Percentiles rank a stretch among this genome's conserved stretches.
These are phyloP conservation scores for Gamsiella multidivaricata DNA, from an alignment of 192 early-diverging fungal species.

Conservation along the genomic window DNA sequence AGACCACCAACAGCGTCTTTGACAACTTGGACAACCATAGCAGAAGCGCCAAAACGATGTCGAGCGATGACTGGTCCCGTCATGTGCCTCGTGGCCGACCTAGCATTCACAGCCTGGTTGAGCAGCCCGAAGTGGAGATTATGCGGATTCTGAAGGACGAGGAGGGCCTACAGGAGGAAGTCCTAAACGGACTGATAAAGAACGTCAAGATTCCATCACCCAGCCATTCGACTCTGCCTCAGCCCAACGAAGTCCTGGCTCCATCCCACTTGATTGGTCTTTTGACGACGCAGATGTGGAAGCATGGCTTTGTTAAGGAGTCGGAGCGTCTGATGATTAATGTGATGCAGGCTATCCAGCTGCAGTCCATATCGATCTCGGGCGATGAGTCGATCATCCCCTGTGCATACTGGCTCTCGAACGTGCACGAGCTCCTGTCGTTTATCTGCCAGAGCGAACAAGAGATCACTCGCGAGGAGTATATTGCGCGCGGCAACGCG, in stretches of 20 bases:
- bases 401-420: constrained; percentile 96
- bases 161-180: constrained; percentile 77
- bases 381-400: constrained; percentile 85
- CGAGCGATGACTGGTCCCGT: constrained; percentile 50
- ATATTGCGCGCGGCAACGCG: constrained; percentile 67
- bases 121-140: constrained; percentile 61
- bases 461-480: constrained; percentile 74
- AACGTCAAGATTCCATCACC: constrained; percentile 92
- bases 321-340: constrained; percentile 88
- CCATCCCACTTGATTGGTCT: constrained; percentile 93
- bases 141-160: constrained; percentile 73
- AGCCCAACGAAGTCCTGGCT: constrained; percentile 91
- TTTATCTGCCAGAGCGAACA: constrained; percentile 83
- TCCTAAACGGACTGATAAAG: constrained; percentile 89
- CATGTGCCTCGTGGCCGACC: constrained; percentile 41
- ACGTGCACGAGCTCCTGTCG: constrained; percentile 94
- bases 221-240: constrained; percentile 78
- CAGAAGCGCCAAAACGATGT: constrained; percentile 45
- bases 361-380: constrained; percentile 70
- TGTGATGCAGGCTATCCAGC: constrained; percentile 85
- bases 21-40: constrained; percentile 52
- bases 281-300: constrained; percentile 87
- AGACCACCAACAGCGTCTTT: constrained; percentile 48
- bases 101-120: constrained; percentile 53
- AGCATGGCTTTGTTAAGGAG: constrained; percentile 82